A percentile compares a stretch with the other conserved stretches of the same genome.
Conservation (phyloP, 306 rosid species). For the Acacia confusa region DNA sequence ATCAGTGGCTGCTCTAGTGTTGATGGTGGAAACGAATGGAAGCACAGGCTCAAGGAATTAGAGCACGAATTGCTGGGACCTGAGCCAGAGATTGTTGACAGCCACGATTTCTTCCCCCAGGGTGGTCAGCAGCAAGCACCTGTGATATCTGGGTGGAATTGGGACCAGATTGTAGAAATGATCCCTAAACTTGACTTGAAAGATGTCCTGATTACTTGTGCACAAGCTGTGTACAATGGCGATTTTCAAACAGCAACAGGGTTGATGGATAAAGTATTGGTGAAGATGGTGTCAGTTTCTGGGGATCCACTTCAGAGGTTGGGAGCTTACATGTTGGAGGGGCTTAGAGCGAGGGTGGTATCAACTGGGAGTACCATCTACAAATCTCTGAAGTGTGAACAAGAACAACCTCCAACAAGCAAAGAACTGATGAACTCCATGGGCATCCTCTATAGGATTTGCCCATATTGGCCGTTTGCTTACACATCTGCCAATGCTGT, state of each 20-base stretch:
- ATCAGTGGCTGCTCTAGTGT: slow-evolving; percentile 63
- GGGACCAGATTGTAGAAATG: slow-evolving; percentile 45
- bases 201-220: slow-evolving; percentile 57
- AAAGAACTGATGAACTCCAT: slow-evolving; percentile 73
- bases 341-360: slow-evolving; percentile 82
- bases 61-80: slow-evolving; percentile 73
- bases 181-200: slow-evolving; percentile 55
- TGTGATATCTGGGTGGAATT: slow-evolving; percentile 32
- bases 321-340: slow-evolving; percentile 97
- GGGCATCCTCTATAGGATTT: slow-evolving; percentile 59
- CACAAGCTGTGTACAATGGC: slow-evolving; percentile 48
- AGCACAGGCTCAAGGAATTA: slow-evolving; percentile 60
- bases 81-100: slow-evolving; percentile 60
- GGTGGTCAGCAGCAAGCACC: slow-evolving; percentile 30
- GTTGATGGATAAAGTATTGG: slow-evolving; percentile 61
- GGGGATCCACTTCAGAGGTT: slow-evolving; percentile 80
- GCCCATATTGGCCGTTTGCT: slow-evolving; percentile 84
- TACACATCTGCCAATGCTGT: slow-evolving; percentile 69
- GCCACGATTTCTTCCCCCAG: slow-evolving; percentile 46
- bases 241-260: slow-evolving; percentile 47
- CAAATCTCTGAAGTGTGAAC: slow-evolving; percentile 68
- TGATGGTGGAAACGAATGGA: slow-evolving; percentile 50
- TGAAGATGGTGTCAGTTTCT: slow-evolving; percentile 74
- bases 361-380: slow-evolving; percentile 83
- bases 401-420: slow-evolving; percentile 56